Evolutionary conservation across 176 grass and related monocot species (phyloP), one percentile per base, ranked within the genome.

Genomic region (Coix lacrymajobi): DNA sequence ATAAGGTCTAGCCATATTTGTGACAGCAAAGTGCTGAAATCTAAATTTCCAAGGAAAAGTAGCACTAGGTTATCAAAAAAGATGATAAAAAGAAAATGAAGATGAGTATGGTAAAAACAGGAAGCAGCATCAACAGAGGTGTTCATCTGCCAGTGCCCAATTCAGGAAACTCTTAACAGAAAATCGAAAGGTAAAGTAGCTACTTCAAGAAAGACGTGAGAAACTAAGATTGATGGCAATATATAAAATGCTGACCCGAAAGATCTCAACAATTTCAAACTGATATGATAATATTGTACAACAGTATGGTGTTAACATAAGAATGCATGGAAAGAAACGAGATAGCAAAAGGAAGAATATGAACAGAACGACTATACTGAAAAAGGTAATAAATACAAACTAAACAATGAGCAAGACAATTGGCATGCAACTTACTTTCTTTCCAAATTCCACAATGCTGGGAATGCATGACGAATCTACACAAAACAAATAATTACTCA

Each of bases 391-490:
- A 73, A 74, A 71, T 37, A 3, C 17, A 25, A 34, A 61, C 26
- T 52, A 37, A 41, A 40, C 34, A 31, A 52, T 28, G 7, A 79
- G 49, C 37, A 69, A 85, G 31, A 71, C 52, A 77, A 77, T 19
- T 8, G 68, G 45, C 25, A 25, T 73, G 79, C 28, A 66, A 91
- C 91, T 88, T 98, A 98, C 96, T 93, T 92, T 68, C 88, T 95
- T 73, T 98, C 96, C 73, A 98, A 90, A 92, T 95, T 88, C 96
- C 96, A 98, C 79, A 98, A 86, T 44, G 85, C 90, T 44, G 96
- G 93, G 92, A 98, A 98, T 83, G 89, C 87, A 83, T 96, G 93
- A 37, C 68, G 83, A 66, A 95, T 93, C 93, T 98, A 87, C 86
- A 84, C 20, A 68, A 89, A 98, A 65, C 37, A 12, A 80, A 64